Evolutionary conservation across 768 basidiomycete species (phyloP).

Genomic region (Boletus tomentosulus): DNA sequence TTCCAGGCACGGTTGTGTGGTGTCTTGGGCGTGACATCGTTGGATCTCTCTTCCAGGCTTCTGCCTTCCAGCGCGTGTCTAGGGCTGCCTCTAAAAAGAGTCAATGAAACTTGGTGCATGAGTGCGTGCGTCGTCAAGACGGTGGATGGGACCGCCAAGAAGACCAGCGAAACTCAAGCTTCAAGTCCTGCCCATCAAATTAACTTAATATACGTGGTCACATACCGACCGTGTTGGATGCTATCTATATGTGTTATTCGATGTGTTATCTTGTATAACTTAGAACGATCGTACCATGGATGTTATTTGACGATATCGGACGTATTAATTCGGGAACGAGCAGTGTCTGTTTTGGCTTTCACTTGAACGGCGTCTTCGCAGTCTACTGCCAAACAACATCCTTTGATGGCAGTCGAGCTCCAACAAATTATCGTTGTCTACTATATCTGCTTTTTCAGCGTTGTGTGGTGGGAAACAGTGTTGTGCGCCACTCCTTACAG

Average conservation of each 20-base stretch:
- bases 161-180: too few relatives aligned
- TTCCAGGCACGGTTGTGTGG: conserved; percentile 59
- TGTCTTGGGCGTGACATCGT: conserved; percentile 62
- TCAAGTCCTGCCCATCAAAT: background rate
- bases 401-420: too few relatives aligned
- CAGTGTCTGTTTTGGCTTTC: background rate
- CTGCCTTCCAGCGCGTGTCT: conserved; percentile 24
- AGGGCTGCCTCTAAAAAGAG: conserved; percentile 31
- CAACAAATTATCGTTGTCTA: too few relatives aligned
- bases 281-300: background rate
- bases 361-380: background rate
- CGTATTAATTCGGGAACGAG: background rate
- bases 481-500: too few relatives aligned
- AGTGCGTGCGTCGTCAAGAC: background rate
- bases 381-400: too few relatives aligned
- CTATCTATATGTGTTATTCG: background rate
- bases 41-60: conserved; percentile 32
- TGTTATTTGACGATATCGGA: background rate
- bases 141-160: too few relatives aligned
- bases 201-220: background rate
- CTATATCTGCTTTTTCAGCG: too few relatives aligned
- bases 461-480: too few relatives aligned
- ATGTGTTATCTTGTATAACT: background rate
- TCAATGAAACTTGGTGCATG: conserved; percentile 6
- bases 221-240: background rate